These are phyloP conservation scores for Oryza punctata DNA, from an alignment of 176 grass and related monocot genomes.

Conservation along the genomic window DNA sequence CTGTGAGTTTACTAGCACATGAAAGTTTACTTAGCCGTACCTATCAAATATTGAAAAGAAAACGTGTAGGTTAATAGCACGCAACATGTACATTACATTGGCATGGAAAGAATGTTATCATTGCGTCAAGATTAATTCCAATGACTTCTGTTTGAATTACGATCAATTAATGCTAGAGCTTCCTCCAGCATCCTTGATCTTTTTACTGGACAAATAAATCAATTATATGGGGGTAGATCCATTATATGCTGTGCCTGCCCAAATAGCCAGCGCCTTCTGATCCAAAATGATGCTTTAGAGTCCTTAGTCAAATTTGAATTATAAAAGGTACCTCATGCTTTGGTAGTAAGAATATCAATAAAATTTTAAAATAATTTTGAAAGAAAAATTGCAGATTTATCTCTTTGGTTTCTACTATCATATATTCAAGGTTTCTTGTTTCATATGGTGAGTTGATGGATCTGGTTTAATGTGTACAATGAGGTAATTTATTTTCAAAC, in stretches of 20 bases:
- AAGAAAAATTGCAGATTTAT: background rate
- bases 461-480: slow-evolving; percentile 2
- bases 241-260: background rate
- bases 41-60: slow-evolving; percentile 13
- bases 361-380: background rate
- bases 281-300: slow-evolving; percentile 25
- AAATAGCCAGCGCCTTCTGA: background rate
- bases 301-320: slow-evolving; percentile 13
- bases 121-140: slow-evolving; percentile 20
- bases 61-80: slow-evolving; percentile 18
- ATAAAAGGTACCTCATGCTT: slow-evolving; percentile 11
- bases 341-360: slow-evolving; percentile 26
- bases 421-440: slow-evolving; percentile 6
- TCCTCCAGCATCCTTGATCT: background rate
- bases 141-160: slow-evolving; percentile 9
- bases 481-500: slow-evolving; percentile 34
- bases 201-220: background rate
- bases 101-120: background rate
- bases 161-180: slow-evolving; percentile 19
- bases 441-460: slow-evolving; percentile 16
- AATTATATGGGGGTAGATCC: background rate
- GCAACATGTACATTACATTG: slow-evolving; percentile 13
- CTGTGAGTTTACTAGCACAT: slow-evolving; percentile 48
- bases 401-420: slow-evolving; percentile 4
- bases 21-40: slow-evolving; percentile 2